Base-by-base conservation (phyloP, 2,329 filamentous ascomycete genomes). In the Aspergillus cejpii region DNA sequence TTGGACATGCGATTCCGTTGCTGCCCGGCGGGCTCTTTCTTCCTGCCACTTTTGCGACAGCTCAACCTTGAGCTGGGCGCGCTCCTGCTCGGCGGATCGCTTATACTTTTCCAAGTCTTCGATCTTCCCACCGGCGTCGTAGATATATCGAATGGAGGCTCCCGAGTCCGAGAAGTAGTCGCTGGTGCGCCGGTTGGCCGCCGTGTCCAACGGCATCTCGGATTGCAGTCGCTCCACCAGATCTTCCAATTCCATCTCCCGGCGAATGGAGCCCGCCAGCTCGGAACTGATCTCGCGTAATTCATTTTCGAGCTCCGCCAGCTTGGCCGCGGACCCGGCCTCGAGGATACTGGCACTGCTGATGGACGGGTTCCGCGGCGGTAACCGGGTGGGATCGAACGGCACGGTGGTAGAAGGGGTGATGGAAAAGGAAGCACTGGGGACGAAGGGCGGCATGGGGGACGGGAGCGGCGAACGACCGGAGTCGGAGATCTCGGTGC, bases 101-200 rank as follows among this genome's bases (percentile, higher is more conserved):
- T 90, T 85, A 37, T 92, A 76, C 64, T 82, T 87, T 49, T 94
- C 87, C 26, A 96, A 73, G 63, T 96, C 87, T 58, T 84, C 80
- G 24, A 67, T 69, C 37, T 78, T 75, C 11, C 68, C 70, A 31
- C 55, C 56, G 48, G 78, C 74, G 37, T 87, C 84, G 49, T 77
- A 72, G 1, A 84, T 83, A 59, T 83, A 84, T 59, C 88, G 85
- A 42, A 87, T 78, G 1, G 88, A 91, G 65, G 87, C 84, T 24
- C 92, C 92, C 5, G 90, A 95, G 65, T 98, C 92, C 2, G 92
- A 98, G 65, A 92, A 98, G 70, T 98, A 97, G 69, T 98, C 92
- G 69, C 92, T 97, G 7, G 87, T 94, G 49, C 91, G 80, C 63
- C 85, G 84, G 51, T 79, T 82, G 21, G 76, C 62, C 1, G 43